Evolutionary conservation across 2,329 filamentous ascomycete genomes (phyloP).

Genomic region (Colletotrichum sp.): DNA sequence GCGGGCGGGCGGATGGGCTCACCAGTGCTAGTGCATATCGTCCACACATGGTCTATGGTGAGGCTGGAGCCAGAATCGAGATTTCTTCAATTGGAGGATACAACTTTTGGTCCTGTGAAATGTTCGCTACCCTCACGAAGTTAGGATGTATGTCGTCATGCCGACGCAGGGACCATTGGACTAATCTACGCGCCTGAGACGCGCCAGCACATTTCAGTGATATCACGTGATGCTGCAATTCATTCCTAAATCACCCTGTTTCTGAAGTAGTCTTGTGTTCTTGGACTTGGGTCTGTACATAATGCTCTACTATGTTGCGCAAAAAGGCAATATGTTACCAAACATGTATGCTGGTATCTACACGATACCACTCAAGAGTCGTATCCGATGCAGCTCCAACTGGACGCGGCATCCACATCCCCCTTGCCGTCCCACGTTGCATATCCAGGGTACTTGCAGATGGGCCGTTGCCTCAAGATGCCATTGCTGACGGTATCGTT

Average conservation of each 20-base stretch:
- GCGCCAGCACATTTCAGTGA: background rate
- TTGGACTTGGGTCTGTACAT: background rate
- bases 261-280: background rate
- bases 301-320: background rate
- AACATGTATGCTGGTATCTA: background rate
- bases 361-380: background rate
- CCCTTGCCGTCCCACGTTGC: background rate
- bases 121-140: background rate
- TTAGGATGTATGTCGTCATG: background rate
- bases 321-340: background rate
- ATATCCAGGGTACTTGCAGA: background rate
- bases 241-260: background rate
- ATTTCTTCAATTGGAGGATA: background rate
- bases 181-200: background rate
- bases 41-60: constrained; percentile 36
- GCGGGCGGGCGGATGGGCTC: constrained; percentile 26
- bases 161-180: background rate
- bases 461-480: background rate
- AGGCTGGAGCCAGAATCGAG: background rate
- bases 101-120: background rate
- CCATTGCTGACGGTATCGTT: background rate
- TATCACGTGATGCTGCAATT: background rate
- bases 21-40: constrained; percentile 41
- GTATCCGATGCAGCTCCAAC: background rate
- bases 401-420: background rate